A percentile compares a stretch with the other conserved stretches of the same genome.
Evolutionary conservation across 768 basidiomycete species (phyloP).

Genomic region (Tulasnella sp.): DNA sequence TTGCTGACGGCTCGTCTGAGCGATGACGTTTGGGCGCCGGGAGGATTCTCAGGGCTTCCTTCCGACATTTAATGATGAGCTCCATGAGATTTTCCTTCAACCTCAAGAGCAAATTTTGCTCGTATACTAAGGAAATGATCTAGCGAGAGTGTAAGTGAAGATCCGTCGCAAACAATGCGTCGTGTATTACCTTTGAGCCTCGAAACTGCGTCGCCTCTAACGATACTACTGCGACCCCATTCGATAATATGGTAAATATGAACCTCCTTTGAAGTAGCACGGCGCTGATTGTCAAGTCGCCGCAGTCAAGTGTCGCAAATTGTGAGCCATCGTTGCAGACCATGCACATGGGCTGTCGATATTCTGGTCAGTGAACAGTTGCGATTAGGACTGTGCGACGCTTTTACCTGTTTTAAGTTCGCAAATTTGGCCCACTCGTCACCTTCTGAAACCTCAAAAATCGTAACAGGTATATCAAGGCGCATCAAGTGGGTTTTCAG

Average conservation of each 20-base stretch:
- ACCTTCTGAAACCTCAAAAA: slow-evolving; percentile 43
- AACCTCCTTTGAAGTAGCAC: slow-evolving; percentile 45
- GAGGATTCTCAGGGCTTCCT: neutral
- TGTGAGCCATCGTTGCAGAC: slow-evolving; percentile 49
- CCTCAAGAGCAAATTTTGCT: slow-evolving; percentile 8
- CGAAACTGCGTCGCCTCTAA: slow-evolving; percentile 50
- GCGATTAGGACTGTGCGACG: neutral
- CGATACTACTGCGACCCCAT: slow-evolving; percentile 44
- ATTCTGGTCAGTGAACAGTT: neutral
- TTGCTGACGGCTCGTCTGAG: neutral
- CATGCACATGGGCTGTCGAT: slow-evolving; percentile 55
- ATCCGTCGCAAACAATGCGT: slow-evolving; percentile 3
- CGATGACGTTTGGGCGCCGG: neutral
- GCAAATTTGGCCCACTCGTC: slow-evolving; percentile 44
- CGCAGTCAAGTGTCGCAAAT: slow-evolving; percentile 20
- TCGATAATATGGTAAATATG: slow-evolving; percentile 41
- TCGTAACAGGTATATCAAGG: slow-evolving; percentile 36
- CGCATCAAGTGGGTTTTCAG: slow-evolving; percentile 44
- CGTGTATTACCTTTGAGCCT: slow-evolving; percentile 47
- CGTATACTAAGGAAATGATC: slow-evolving; percentile 54
- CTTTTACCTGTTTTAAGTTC: slow-evolving; percentile 35
- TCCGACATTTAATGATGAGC: neutral
- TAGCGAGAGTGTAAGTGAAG: slow-evolving; percentile 26
- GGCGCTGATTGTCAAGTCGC: slow-evolving; percentile 24
- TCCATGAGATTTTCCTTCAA: neutral